phyloP scores from a whole-genome alignment of 1,139 yeast genomes.

The Wickerhamomyces sp. region DNA sequence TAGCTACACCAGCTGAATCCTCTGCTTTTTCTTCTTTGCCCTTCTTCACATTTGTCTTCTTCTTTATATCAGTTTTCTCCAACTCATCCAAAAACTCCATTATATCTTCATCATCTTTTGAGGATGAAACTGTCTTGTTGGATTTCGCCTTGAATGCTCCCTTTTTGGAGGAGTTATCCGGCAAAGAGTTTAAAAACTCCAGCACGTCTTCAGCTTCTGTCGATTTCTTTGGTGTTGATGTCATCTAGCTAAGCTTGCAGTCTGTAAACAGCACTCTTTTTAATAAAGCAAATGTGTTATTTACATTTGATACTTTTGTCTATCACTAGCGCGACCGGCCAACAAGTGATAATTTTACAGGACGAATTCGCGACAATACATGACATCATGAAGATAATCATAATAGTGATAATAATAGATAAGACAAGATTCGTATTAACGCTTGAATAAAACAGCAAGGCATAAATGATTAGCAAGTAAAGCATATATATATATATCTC shows the following conservation, averaged over 20 bases:
- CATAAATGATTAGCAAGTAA: too few relatives aligned
- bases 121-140: slow-evolving; percentile 13
- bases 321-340: too few relatives aligned
- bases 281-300: not conserved
- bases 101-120: slow-evolving; percentile 63
- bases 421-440: too few relatives aligned
- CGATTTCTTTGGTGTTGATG: slow-evolving; percentile 23
- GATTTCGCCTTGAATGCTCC: slow-evolving; percentile 16
- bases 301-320: too few relatives aligned
- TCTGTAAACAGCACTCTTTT: too few relatives aligned
- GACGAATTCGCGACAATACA: too few relatives aligned
- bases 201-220: slow-evolving; percentile 74
- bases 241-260: slow-evolving; percentile 4
- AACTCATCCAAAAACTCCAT: slow-evolving; percentile 85
- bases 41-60: slow-evolving; percentile 4
- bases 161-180: slow-evolving; percentile 50
- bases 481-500: too few relatives aligned
- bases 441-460: too few relatives aligned
- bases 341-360: too few relatives aligned
- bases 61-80: slow-evolving; percentile 27
- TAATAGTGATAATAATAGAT: too few relatives aligned
- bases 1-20: slow-evolving; percentile 4
- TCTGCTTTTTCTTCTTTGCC: slow-evolving; percentile 2
- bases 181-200: slow-evolving; percentile 85
- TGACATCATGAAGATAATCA: too few relatives aligned